Base-by-base conservation (phyloP, 1,284 basidiomycete species). In the Tylopilus sp. region DNA sequence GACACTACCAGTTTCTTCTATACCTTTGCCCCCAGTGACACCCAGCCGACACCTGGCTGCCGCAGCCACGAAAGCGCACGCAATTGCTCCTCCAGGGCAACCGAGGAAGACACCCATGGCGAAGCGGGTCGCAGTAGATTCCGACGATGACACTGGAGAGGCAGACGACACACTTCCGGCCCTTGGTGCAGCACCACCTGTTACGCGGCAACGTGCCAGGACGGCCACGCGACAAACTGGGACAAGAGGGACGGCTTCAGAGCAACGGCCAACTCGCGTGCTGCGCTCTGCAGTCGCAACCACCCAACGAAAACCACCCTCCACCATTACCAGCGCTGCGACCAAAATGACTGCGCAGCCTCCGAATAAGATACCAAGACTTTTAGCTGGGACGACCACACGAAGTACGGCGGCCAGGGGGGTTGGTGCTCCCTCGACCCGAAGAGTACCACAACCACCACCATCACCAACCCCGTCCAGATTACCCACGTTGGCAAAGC, bases 91-190 rank as follows among this genome's bases (percentile, higher is more conserved):
- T 26, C 89, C 88, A 13, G 87, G 86, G 19, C 89, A 92, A 61
- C 90, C 89, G 19, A 81, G 89, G 51, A 93, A 92, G 71, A 91
- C 89, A 1, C 89, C 89, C 0, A 76, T 80, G 44, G 76, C 81
- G 37, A 91, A 91, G 66, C 80, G 88, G 33, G 72, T 81, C 15
- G 82, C 81, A 4, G 65, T 70, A 36, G 69, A 71, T 31, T 71
- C 62, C 9, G 78, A 78, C 43, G 83, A 86, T 50, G 79, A 82
- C 40, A 74, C 74, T 31, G 80, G 75, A 15, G 82, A 84, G 52
- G 74, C 72, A 38, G 74, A 77, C 26, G 84, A 87, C 55, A 72
- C 78, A 3, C 70, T 89, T 7, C 86, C 86, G 23, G 75, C 80
- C 6, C 70, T 89, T 13, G 77, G 74, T 26, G 64, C 71, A 26